Evolutionary conservation across 768 basidiomycete species (phyloP).

Genomic region (Brasilioporus rufonigricans): DNA sequence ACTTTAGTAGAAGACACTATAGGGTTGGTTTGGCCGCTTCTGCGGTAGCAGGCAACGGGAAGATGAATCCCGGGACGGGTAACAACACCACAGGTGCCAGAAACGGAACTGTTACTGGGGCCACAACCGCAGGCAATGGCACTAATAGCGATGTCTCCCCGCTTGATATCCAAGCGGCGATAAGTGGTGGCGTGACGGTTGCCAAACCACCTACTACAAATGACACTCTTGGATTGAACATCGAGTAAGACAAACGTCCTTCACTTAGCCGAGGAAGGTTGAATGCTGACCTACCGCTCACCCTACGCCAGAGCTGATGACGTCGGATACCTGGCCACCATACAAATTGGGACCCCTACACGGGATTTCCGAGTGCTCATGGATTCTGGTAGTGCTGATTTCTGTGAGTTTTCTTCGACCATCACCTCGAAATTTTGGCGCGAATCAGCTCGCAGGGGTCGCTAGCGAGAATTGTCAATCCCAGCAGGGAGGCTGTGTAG

Average conservation of each 20-base stretch:
- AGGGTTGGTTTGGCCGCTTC: slow-evolving; percentile 11
- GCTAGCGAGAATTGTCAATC: slow-evolving; percentile 53
- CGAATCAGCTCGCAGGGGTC: slow-evolving; percentile 36
- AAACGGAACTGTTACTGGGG: slow-evolving; percentile 8
- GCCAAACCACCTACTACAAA: slow-evolving; percentile 41
- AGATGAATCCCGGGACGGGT: not conserved
- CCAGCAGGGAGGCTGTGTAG: slow-evolving; percentile 40
- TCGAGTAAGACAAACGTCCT: slow-evolving; percentile 48
- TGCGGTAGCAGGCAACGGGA: slow-evolving; percentile 1
- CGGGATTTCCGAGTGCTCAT: slow-evolving; percentile 55
- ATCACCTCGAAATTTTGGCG: not conserved
- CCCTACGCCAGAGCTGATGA: slow-evolving; percentile 43
- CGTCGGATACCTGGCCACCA: slow-evolving; percentile 53
- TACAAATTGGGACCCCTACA: slow-evolving; percentile 69
- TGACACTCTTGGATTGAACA: slow-evolving; percentile 65
- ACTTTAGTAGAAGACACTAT: slow-evolving; percentile 4
- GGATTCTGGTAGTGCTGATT: slow-evolving; percentile 70
- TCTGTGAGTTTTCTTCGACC: slow-evolving; percentile 36
- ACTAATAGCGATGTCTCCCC: slow-evolving; percentile 34
- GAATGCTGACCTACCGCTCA: slow-evolving; percentile 1
- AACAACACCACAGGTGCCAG: slow-evolving; percentile 7
- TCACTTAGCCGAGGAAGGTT: not conserved
- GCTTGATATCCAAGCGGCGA: slow-evolving; percentile 36
- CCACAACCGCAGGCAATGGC: slow-evolving; percentile 4
- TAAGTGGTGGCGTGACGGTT: slow-evolving; percentile 38